Evolutionary conservation across 2,329 filamentous ascomycete species (phyloP), one percentile per base, ranked within the genome.

Genomic region (Sphaceloma murrayae): DNA sequence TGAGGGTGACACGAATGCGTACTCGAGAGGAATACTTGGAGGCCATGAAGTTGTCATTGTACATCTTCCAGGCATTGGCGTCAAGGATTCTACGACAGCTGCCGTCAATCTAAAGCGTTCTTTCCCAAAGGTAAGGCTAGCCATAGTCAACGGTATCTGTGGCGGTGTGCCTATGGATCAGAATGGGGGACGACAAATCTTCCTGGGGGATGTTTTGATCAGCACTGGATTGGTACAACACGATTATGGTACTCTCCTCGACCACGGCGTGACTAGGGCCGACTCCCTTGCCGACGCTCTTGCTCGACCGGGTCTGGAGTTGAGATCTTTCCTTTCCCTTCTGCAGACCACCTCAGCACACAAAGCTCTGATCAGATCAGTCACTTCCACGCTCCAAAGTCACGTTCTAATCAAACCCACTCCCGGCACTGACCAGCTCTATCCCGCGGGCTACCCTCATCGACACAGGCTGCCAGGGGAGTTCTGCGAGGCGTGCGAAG

Each of bases 131-230:
- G 49, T 58, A 22, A 43, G 48, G 33, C 40, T 56, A 6, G 46
- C 45, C 0, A 40, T 58, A 0, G 17, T 56, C 1, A 51, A 54
- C 2, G 55, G 55, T 14, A 40, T 56, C 9, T 52, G 51, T 38
- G 50, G 55, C n/a, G 56, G 40, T 3, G 50, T 46, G 7, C 55
- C 18, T 34, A 5, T 26, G 5, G 14, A 9, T 26, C 5, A n/a
- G 8, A 19, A 24, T 13, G 16, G 14, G 10, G 17, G 13, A 13
- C 19, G 7, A 9, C 19, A 10, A 22, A 26, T 39, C 13, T 39
- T 57, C 5, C 52, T 64, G 4, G 61, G 61, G 3, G 59, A 63
- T 49, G 52, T 63, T 4, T 40, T 62, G 17, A 53, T 63, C 44
- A 56, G 58, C 45, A 52, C 49, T 4, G 42, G 24, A 1, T 18